Evolutionary conservation across 352 stramenopile genomes (phyloP), one percentile per base, ranked within the genome.

Genomic region (Phytophthora idaei): DNA sequence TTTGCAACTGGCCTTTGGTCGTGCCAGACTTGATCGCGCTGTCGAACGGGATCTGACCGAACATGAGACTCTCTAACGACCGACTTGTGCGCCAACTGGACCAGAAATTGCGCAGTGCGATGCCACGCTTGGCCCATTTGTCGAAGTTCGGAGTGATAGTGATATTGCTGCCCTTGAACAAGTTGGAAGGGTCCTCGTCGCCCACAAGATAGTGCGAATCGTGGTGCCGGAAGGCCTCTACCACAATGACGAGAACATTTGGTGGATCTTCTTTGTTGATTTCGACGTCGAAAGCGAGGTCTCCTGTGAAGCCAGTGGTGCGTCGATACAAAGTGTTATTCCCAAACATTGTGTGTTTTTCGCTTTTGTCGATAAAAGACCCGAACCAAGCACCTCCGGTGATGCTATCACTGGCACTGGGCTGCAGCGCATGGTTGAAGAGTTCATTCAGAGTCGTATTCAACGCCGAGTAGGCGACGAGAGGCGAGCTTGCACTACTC

Each of bases 161-260:
- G 45, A 67, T 54, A 21, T 76, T 72, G 32, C 15, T 65, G 11
- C 62, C 62, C 9, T 67, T 66, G 39, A 62, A 62, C 1, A 62
- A 9, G 34, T 54, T 47, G 4, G 42, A 54, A 0, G 55, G 55
- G 21, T 62, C 67, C 9, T 77, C 63, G 14, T 87, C 76, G 0
- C 69, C 78, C 0, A 84, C 74, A 9, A 90, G 66, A 27, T 85
- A 87, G 41, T 73, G 70, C 36, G 78, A 90, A 53, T 90, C 81
- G 34, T 75, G 71, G 46, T 78, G 78, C 3, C 81, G 73, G 49
- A 88, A 87, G 5, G 81, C 88, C 46, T 90, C 81, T 17, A 90
- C 61, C 6, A 64, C 71, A 17, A 90, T 58, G 10, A 88, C 60
- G 1, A 90, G 34, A 12, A 88, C 81, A 46, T 88, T 90, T 1